These are phyloP conservation scores for Colletotrichum karsti DNA, from an alignment of 2,329 filamentous ascomycete genomes.

Conservation along the genomic window DNA sequence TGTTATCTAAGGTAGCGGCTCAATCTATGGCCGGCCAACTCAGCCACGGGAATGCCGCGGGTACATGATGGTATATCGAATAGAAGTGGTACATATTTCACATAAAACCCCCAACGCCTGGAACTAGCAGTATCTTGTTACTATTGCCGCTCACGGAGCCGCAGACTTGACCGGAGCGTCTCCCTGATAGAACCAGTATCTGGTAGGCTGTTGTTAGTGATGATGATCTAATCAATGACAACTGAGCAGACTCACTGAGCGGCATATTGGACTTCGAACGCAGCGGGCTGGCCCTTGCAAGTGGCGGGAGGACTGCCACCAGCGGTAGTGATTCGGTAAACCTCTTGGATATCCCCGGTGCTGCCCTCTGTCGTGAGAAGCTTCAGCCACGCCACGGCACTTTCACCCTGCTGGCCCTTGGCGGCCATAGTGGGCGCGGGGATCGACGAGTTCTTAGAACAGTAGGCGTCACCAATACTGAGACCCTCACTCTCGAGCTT, in stretches of 20 bases:
- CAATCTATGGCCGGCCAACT: neutral
- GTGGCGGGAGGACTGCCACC: constrained; percentile 80
- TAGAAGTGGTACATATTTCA: neutral
- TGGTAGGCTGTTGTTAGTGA: constrained; percentile 25
- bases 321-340: constrained; percentile 86
- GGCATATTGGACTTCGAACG: constrained; percentile 81
- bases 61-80: constrained; percentile 24
- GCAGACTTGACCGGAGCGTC: constrained; percentile 1
- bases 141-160: neutral
- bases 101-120: constrained; percentile 12
- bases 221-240: too few species aligned
- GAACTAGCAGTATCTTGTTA: neutral
- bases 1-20: neutral
- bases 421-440: constrained; percentile 70
- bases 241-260: constrained; percentile 79
- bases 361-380: constrained; percentile 64
- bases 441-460: constrained; percentile 68
- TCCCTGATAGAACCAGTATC: constrained; percentile 48
- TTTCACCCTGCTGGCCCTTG: constrained; percentile 68
- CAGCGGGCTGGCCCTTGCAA: constrained; percentile 70
- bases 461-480: constrained; percentile 68
- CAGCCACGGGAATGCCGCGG: neutral
- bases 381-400: constrained; percentile 84
- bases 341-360: constrained; percentile 73
- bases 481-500: constrained; percentile 69